A percentile compares a stretch with the other conserved stretches of the same genome.
These are phyloP conservation scores for Fusarium sarcochroum DNA, from an alignment of 2,329 filamentous ascomycete genomes.

Conservation along the genomic window DNA sequence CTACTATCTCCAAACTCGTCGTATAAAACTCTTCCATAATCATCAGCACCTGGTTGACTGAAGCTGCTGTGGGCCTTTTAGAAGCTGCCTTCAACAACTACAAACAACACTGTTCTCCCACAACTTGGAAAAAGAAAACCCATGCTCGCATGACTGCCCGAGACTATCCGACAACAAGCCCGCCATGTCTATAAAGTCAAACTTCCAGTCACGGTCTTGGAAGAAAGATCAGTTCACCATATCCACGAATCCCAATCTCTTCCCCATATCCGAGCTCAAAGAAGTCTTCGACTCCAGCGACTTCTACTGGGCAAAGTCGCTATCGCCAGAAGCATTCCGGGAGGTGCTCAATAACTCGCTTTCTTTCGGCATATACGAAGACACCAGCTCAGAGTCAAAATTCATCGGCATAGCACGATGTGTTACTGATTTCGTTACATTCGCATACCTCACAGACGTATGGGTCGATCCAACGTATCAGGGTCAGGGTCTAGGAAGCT, in stretches of 20 bases:
- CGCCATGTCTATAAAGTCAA: background rate
- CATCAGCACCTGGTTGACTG: too few relatives aligned
- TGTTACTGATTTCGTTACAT: constrained; percentile 74
- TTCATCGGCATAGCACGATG: constrained; percentile 59
- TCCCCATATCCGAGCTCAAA: constrained; percentile 65
- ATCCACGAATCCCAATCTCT: constrained; percentile 66
- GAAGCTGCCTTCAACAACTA: too few relatives aligned
- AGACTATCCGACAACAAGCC: fast-evolving
- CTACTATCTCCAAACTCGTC: too few relatives aligned
- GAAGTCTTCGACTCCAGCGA: constrained; percentile 63
- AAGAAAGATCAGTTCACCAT: constrained; percentile 64
- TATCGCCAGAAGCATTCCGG: constrained; percentile 60
- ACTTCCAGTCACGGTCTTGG: constrained; percentile 50
- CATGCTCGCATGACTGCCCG: too few relatives aligned
- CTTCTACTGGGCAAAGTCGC: constrained; percentile 68
- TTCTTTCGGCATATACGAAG: constrained; percentile 68
- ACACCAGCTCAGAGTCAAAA: background rate
- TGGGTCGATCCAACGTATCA: constrained; percentile 70
- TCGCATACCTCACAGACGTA: constrained; percentile 74
- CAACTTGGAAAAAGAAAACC: too few relatives aligned
- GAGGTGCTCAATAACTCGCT: constrained; percentile 66
- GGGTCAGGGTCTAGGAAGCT: constrained; percentile 70
- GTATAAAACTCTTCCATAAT: too few relatives aligned
- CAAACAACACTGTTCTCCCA: too few relatives aligned
- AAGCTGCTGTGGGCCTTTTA: too few relatives aligned